Percentiles rank a stretch among this genome's conserved stretches.
These are phyloP conservation scores for Boletus fagicola DNA, from an alignment of 768 basidiomycete species.

Conservation along the genomic window DNA sequence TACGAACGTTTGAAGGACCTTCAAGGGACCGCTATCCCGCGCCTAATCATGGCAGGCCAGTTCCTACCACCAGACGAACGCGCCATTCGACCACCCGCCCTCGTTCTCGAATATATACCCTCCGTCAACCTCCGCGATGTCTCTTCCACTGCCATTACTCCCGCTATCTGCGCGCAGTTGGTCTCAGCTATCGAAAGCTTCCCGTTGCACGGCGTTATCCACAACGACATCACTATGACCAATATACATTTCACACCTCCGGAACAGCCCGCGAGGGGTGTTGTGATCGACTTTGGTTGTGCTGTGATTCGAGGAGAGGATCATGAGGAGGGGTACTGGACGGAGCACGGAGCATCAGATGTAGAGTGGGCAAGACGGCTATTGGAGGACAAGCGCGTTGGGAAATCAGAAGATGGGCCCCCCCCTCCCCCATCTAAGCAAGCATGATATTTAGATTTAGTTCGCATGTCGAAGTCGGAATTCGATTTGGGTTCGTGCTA, in stretches of 20 bases:
- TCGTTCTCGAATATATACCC: slow-evolving; percentile 10
- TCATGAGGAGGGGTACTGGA: neutral
- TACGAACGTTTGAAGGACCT: neutral
- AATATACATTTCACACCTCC: slow-evolving; percentile 1
- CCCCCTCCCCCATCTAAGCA: neutral
- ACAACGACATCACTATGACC: slow-evolving; percentile 1
- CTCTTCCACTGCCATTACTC: neutral
- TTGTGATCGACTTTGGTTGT: slow-evolving; percentile 1
- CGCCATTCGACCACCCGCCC: neutral
- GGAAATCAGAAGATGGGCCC: neutral
- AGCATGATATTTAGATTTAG: neutral
- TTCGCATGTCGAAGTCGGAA: too few species aligned
- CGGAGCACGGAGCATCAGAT: neutral
- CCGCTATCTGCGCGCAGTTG: neutral
- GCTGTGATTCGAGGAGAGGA: neutral
- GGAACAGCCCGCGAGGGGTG: neutral
- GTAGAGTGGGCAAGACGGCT: neutral
- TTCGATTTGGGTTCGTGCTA: too few species aligned
- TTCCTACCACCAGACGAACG: slow-evolving; percentile 4
- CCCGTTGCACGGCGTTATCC: neutral
- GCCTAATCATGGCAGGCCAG: neutral
- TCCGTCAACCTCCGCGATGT: slow-evolving; percentile 1
- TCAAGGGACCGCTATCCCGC: slow-evolving; percentile 4
- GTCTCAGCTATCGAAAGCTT: neutral
- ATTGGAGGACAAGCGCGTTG: neutral